phyloP scores from a whole-genome alignment of 495 filamentous ascomycete species.

The Penicillium cinerascens region DNA sequence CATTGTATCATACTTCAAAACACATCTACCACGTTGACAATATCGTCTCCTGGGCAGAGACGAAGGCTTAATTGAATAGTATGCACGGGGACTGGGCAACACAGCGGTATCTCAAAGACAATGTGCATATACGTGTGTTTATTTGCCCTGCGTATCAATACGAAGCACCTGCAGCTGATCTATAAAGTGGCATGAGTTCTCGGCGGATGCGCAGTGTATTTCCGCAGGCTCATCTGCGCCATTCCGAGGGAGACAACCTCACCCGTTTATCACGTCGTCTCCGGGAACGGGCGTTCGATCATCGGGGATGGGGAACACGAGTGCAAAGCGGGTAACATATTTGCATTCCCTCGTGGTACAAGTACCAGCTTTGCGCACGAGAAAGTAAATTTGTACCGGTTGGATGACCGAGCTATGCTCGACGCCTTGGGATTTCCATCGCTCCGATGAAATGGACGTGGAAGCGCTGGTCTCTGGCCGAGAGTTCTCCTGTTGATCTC shows the following conservation, averaged over 20 bases:
- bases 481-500: neutral
- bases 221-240: slow-evolving; percentile 22
- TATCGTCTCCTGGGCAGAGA: slow-evolving; percentile 32
- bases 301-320: slow-evolving; percentile 28
- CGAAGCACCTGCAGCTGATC: slow-evolving; percentile 13
- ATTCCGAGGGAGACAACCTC: slow-evolving; percentile 35
- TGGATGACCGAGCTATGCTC: slow-evolving; percentile 47
- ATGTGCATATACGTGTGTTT: slow-evolving; percentile 31
- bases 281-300: slow-evolving; percentile 30
- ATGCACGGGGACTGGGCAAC: slow-evolving; percentile 21
- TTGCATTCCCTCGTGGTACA: slow-evolving; percentile 42
- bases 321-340: slow-evolving; percentile 43
- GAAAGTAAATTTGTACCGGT: slow-evolving; percentile 43
- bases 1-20: neutral
- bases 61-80: slow-evolving; percentile 32
- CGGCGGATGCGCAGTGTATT: slow-evolving; percentile 37
- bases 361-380: slow-evolving; percentile 35
- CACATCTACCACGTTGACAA: neutral
- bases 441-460: slow-evolving; percentile 33
- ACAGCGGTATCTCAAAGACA: slow-evolving; percentile 28
- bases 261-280: slow-evolving; percentile 40
- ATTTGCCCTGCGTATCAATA: neutral
- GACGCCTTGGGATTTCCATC: slow-evolving; percentile 43
- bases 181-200: slow-evolving; percentile 31
- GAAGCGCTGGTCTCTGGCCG: slow-evolving; percentile 21